phyloP scores from a whole-genome alignment of 352 stramenopile species.

The Thraustochytrium sp. region DNA sequence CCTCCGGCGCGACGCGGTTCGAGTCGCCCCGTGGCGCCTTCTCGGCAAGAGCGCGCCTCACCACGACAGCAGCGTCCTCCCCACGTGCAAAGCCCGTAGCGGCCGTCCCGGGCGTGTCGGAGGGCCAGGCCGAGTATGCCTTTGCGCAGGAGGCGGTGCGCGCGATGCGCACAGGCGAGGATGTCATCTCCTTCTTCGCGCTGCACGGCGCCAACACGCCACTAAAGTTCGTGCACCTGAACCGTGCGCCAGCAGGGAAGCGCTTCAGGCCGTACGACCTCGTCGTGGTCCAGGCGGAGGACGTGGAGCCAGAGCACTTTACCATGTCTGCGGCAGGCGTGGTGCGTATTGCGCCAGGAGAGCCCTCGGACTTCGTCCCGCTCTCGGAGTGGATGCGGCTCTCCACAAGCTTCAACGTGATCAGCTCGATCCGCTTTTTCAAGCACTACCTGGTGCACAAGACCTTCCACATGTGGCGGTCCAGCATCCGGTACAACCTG shows the following conservation, averaged over 20 bases:
- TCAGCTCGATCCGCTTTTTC: slow-evolving; percentile 86
- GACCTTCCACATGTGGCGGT: slow-evolving; percentile 72
- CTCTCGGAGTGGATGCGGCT: slow-evolving; percentile 88
- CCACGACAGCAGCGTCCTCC: too few species aligned
- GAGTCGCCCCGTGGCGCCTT: background rate
- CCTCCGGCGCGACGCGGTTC: background rate
- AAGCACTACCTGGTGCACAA: slow-evolving; percentile 88
- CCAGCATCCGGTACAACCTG: slow-evolving; percentile 79
- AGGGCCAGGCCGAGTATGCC: background rate
- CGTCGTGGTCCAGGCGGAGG: slow-evolving; percentile 68
- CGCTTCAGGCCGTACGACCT: slow-evolving; percentile 84
- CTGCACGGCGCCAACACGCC: slow-evolving; percentile 76
- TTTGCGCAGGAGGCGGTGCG: background rate
- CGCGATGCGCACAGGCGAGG: slow-evolving; percentile 62
- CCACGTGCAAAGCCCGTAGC: too few species aligned
- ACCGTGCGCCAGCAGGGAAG: slow-evolving; percentile 63
- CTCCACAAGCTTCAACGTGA: slow-evolving; percentile 85
- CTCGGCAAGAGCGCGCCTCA: background rate
- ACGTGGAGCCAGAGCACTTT: slow-evolving; percentile 65
- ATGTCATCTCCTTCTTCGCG: slow-evolving; percentile 87
- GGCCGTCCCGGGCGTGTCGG: background rate
- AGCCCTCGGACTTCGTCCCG: slow-evolving; percentile 81
- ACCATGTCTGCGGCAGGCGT: slow-evolving; percentile 53
- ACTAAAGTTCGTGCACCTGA: slow-evolving; percentile 90
- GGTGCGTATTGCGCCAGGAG: slow-evolving; percentile 54